Evolutionary conservation across 2,329 filamentous ascomycete species (phyloP).

Genomic region (Fusarium succisae): DNA sequence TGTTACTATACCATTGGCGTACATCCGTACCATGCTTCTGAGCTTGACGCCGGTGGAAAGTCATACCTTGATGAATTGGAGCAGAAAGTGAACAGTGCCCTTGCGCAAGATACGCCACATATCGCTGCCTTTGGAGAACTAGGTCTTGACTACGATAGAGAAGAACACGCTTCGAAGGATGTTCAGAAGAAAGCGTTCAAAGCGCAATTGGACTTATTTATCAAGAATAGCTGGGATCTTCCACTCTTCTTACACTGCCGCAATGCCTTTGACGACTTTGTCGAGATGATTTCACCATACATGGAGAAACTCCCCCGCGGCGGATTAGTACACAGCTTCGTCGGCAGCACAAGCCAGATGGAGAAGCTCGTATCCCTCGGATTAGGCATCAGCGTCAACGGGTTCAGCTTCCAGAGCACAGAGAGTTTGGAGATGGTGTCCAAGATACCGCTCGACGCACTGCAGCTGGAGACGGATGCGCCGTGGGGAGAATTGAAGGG

Average conservation of each 20-base stretch:
- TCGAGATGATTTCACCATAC: conserved; percentile 52
- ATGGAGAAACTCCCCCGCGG: conserved; percentile 37
- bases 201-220: conserved; percentile 40
- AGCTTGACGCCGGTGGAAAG: conserved; percentile 49
- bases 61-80: conserved; percentile 36
- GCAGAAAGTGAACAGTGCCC: conserved; percentile 36
- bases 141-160: conserved; percentile 60
- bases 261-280: conserved; percentile 42
- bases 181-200: conserved; percentile 39
- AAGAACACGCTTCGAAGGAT: conserved; percentile 53
- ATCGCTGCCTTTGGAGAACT: conserved; percentile 60
- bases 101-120: conserved; percentile 39
- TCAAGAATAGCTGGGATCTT: conserved; percentile 38
- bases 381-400: conserved; percentile 53
- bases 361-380: conserved; percentile 38
- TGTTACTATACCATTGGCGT: conserved; percentile 59
- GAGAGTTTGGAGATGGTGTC: conserved; percentile 40
- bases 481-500: conserved; percentile 43
- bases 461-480: conserved; percentile 43
- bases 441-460: conserved; percentile 32
- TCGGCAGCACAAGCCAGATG: conserved; percentile 38
- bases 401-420: conserved; percentile 51
- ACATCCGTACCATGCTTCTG: conserved; percentile 60
- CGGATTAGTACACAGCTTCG: conserved; percentile 42
- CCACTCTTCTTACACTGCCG: conserved; percentile 42